A percentile compares a stretch with the other conserved stretches of the same genome.
Conservation (phyloP, 768 basidiomycete species). For the Podaxis carcinomalis region DNA sequence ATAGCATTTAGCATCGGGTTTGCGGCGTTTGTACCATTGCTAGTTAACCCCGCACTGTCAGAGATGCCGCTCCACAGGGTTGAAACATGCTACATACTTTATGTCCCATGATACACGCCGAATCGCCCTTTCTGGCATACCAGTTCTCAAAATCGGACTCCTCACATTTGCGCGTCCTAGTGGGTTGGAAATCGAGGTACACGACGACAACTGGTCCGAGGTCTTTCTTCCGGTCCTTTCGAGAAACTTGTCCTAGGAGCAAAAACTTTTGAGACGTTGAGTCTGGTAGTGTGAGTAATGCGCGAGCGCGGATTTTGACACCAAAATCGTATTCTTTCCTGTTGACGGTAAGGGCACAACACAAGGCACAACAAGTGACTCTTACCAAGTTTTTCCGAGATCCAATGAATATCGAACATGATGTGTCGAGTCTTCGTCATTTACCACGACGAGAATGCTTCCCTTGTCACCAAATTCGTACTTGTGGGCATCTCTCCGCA, state of each 20-base stretch:
- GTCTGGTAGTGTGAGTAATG: conserved; percentile 87
- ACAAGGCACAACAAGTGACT: conserved; percentile 8
- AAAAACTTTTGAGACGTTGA: conserved; percentile 97
- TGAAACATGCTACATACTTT: conserved; percentile 47
- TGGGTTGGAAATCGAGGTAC: conserved; percentile 77
- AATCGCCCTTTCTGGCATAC: conserved; percentile 67
- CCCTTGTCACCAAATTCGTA: conserved; percentile 95
- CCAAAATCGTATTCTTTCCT: conserved; percentile 75
- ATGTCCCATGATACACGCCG: conserved; percentile 91
- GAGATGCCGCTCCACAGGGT: neutral
- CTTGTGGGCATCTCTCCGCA: conserved; percentile 72
- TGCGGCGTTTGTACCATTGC: conserved; percentile 95
- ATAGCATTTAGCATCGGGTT: conserved; percentile 79
- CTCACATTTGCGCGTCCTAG: conserved; percentile 64
- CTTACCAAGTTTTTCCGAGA: conserved; percentile 80
- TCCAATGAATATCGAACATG: conserved; percentile 76
- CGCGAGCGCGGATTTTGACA: conserved; percentile 63
- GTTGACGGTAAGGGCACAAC: neutral
- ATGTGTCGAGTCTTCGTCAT: conserved; percentile 79
- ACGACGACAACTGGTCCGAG: conserved; percentile 66
- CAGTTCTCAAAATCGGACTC: conserved; percentile 79
- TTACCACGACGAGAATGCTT: conserved; percentile 73
- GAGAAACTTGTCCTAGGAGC: conserved; percentile 73
- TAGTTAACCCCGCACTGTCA: conserved; percentile 23
- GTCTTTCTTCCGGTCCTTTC: conserved; percentile 47